Base-by-base conservation (phyloP, 2,329 filamentous ascomycete species). In the Conoideocrella luteorostrata region DNA sequence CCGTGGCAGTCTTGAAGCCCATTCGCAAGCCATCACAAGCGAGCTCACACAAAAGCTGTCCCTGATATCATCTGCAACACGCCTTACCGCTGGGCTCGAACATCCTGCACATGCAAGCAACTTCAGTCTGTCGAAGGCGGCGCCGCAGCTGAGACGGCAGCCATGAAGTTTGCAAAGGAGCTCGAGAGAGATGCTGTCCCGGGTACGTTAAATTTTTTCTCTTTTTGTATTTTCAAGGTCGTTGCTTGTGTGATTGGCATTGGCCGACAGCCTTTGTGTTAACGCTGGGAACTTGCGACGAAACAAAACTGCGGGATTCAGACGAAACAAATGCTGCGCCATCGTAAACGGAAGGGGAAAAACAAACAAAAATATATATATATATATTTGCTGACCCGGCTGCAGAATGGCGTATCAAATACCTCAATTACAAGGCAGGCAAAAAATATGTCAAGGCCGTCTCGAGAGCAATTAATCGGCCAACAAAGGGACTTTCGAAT, bases 371-470 rank as follows among this genome's bases (percentile, higher is more conserved):
- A n/a, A n/a, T n/a, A n/a, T n/a, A n/a, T n/a, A n/a, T n/a, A n/a
- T n/a, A n/a, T n/a, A n/a, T n/a, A n/a, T n/a, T 22, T 21, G 23
- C 47, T 51, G 18, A 51, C 47, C 30, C 12, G 13, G 20, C 39
- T 12, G 22, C 53, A 83, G 80, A 97, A 78, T 97, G 91, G 91
- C 81, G 86, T 57, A 78, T 83, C 63, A 95, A 95, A 65, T 97
- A 96, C 64, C 77, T 97, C 55, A 81, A 96, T 66, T 97, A 97
- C 74, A 95, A 95, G 75, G 82, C 82, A 45, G 91, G 89, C 48
- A 97, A 97, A 69, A 96, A 96, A 69, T 84, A 89, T 61, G 75
- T 97, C 64, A 97, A 96, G 65, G 82, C 81, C 45, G 82, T 96
- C 41, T 68, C 75, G 20, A 78, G 84, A 49, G 88, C 88, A 47